Evolutionary conservation across 352 stramenopile genomes (phyloP).

Genomic region (Pilasporangium apinafurcum): DNA sequence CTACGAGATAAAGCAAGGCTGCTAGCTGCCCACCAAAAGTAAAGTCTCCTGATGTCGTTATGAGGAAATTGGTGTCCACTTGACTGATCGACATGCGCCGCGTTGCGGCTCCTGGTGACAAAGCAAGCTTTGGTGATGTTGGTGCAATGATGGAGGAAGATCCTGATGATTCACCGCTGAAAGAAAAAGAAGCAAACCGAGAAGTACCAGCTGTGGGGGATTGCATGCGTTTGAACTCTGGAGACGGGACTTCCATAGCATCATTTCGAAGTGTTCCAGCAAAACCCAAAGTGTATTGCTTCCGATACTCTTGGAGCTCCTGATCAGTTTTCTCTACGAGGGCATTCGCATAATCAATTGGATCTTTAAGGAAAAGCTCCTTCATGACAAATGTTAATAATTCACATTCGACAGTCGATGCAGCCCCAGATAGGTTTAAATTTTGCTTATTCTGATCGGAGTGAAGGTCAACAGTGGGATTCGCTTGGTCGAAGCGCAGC

Average conservation of each 20-base stretch:
- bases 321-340: constrained; percentile 29
- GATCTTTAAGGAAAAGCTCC: constrained; percentile 31
- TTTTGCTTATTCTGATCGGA: neutral
- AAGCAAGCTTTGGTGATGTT: neutral
- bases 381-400: constrained; percentile 31
- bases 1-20: constrained; percentile 31
- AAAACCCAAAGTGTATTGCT: constrained; percentile 32
- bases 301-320: constrained; percentile 31
- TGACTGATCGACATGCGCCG: constrained; percentile 24
- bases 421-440: neutral
- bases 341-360: constrained; percentile 32
- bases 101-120: neutral
- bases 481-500: constrained; percentile 14
- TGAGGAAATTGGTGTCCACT: constrained; percentile 20
- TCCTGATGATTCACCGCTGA: constrained; percentile 8
- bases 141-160: constrained; percentile 4
- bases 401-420: constrained; percentile 5
- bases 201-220: constrained; percentile 12
- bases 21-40: constrained; percentile 34
- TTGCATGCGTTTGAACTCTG: constrained; percentile 10
- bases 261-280: constrained; percentile 11
- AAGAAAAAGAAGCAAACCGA: constrained; percentile 41
- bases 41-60: constrained; percentile 23
- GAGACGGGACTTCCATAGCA: constrained; percentile 17
- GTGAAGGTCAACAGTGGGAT: constrained; percentile 5